Conservation (phyloP, 2,329 filamentous ascomycete genomes). For the Ustilaginoidea virens region DNA sequence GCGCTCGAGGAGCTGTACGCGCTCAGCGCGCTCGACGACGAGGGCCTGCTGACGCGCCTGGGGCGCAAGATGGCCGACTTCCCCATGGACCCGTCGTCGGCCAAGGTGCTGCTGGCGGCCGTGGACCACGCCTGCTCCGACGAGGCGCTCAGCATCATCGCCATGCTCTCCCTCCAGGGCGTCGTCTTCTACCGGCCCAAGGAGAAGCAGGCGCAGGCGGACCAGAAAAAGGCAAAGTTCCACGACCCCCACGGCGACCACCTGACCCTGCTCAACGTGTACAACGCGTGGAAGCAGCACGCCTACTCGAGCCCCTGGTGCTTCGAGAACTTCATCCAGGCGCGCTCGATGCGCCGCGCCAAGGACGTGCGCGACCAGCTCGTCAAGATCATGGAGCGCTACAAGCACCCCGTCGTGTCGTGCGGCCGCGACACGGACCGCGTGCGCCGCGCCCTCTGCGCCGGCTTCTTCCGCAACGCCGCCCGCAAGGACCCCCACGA, state of each 20-base stretch:
- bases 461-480: conserved; percentile 89
- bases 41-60: conserved; percentile 80
- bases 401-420: conserved; percentile 66
- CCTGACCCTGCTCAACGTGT: conserved; percentile 87
- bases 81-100: conserved; percentile 87
- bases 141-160: conserved; percentile 85
- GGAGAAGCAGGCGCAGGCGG: conserved; percentile 90
- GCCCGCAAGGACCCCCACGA: conserved; percentile 92
- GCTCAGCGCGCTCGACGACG: conserved; percentile 80
- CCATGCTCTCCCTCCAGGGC: conserved; percentile 76
- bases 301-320: conserved; percentile 82
- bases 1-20: conserved; percentile 92
- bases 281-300: conserved; percentile 87
- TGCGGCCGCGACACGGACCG: conserved; percentile 79
- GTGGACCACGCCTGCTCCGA: conserved; percentile 84
- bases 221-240: conserved; percentile 96
- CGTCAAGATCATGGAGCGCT: conserved; percentile 83
- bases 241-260: conserved; percentile 92
- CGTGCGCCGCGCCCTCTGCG: conserved; percentile 77
- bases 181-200: conserved; percentile 93
- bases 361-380: conserved; percentile 89
- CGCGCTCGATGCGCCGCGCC: conserved; percentile 71
- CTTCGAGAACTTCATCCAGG: conserved; percentile 95
- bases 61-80: conserved; percentile 98
- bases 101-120: conserved; percentile 78